These are phyloP conservation scores for Fraxinus angustifolia DNA, from an alignment of 305 asterid species.

Conservation along the genomic window DNA sequence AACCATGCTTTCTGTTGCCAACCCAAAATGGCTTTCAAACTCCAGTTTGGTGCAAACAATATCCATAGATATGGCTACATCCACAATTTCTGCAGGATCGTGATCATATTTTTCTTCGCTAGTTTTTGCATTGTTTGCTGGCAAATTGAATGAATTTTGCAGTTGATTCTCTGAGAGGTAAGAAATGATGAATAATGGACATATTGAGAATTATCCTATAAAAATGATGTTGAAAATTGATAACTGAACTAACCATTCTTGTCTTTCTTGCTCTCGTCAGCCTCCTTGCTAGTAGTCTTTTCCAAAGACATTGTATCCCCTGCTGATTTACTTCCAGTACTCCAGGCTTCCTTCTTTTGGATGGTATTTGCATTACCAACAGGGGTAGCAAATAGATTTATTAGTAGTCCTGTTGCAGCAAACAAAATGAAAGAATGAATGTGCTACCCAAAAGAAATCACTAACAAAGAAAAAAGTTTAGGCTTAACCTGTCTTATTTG, in stretches of 20 bases:
- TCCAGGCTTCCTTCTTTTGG: not conserved
- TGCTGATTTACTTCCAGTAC: slow-evolving; percentile 18
- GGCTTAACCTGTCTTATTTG: not conserved
- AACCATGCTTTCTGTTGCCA: not conserved
- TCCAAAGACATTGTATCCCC: slow-evolving; percentile 5
- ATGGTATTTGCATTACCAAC: not conserved
- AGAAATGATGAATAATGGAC: slow-evolving; percentile 9
- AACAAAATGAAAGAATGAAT: not conserved
- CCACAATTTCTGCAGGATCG: slow-evolving; percentile 12
- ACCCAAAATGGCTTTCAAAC: slow-evolving; percentile 9
- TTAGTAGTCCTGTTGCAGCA: not conserved
- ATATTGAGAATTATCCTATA: slow-evolving; percentile 2
- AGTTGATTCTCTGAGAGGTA: slow-evolving; percentile 12
- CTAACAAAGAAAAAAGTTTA: not conserved
- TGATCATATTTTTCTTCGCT: slow-evolving; percentile 16
- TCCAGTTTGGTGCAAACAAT: slow-evolving; percentile 16
- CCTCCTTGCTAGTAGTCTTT: not conserved
- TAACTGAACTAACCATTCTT: slow-evolving; percentile 35
- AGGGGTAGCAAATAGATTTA: not conserved
- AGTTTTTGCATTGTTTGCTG: slow-evolving; percentile 21
- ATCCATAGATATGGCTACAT: slow-evolving; percentile 22
- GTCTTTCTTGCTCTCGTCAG: slow-evolving; percentile 12
- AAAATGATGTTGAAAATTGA: not conserved
- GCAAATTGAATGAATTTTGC: slow-evolving; percentile 6
- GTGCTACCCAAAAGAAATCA: not conserved